Conservation (phyloP, 164 flowering plant species). For the Magnolia officinalis region DNA sequence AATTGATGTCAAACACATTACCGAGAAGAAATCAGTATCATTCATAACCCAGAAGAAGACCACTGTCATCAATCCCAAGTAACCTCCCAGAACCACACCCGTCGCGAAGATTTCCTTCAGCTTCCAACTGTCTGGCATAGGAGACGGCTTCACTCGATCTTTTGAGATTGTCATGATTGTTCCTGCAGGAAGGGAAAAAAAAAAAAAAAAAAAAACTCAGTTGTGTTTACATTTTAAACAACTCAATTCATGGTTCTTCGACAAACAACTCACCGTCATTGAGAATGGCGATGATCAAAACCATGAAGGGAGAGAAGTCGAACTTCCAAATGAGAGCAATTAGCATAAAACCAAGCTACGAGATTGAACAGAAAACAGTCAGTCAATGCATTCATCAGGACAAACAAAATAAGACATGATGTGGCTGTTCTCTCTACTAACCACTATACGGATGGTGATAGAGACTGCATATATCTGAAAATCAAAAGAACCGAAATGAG, state of each 20-base stretch:
- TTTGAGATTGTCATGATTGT: conserved; percentile 99
- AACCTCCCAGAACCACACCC: conserved; percentile 86
- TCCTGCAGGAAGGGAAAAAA: conserved; percentile 35
- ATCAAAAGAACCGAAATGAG: not conserved
- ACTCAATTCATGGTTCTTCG: not conserved
- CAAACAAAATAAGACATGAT: not conserved
- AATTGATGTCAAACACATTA: conserved; percentile 19
- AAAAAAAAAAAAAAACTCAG: not conserved
- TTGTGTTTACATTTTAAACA: not conserved
- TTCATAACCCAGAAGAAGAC: conserved; percentile 81
- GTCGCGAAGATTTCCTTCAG: conserved; percentile 91
- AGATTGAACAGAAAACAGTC: not conserved
- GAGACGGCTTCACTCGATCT: conserved; percentile 96
- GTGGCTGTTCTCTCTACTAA: conserved; percentile 29
- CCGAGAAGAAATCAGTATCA: conserved; percentile 75
- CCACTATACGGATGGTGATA: conserved; percentile 94
- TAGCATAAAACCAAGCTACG: conserved; percentile 90
- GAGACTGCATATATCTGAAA: conserved; percentile 91
- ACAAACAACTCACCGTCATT: conserved; percentile 65
- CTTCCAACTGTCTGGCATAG: conserved; percentile 96
- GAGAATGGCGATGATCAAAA: conserved; percentile 90
- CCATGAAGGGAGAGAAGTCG: conserved; percentile 96
- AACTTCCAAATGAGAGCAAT: conserved; percentile 93
- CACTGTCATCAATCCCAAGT: conserved; percentile 88
- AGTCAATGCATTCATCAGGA: not conserved